Evolutionary conservation across 2,329 filamentous ascomycete species (phyloP), one percentile per base, ranked within the genome.

Genomic region (Exophiala alcalophila): DNA sequence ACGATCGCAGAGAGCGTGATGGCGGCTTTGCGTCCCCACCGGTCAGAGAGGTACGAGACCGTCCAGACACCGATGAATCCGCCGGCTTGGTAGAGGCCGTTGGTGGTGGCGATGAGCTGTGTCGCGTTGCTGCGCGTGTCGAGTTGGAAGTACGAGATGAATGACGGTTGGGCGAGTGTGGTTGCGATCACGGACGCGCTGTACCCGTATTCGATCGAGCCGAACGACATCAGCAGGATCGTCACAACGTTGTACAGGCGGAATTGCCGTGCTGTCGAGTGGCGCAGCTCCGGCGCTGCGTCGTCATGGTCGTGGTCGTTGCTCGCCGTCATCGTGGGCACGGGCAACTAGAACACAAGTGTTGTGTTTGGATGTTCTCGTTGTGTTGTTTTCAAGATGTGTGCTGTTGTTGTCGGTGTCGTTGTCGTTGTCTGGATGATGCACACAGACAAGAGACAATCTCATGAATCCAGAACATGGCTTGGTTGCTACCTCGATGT

Each of bases 1-100:
- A 70, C 52, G 1, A 61, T 30, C 6, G 57, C 58, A 4, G 63
- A 65, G 4, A 65, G 28, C 44, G 61, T 58, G 62, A 60, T 37
- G 58, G 58, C 28, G 49, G 51, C 36, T 66, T 63, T 7, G 59
- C 61, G 11, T 48, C 56, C 67, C 65, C 67, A 12, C 60, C 60
- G 34, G 31, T 49, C 46, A 9, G 46, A 25, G 4, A 44, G 6
- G 5, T 16, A 40, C 7, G 46, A 33, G 25, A 49, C 41, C 10
- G 46, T 44, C 25, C 35, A 49, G 8, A 44, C 41, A 4, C 62
- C 68, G 9, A 65, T 40, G 32, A 61, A 60, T 9, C 59, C 64
- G 4, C 68, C 68, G 2, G 65, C 68, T 18, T 64, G 65, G 49
- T 66, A 68, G 5, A 71, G 57, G 15, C 67, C 68, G 53, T 70